phyloP scores from a whole-genome alignment of 805 yeast genomes.

The Candida nanaspora region DNA sequence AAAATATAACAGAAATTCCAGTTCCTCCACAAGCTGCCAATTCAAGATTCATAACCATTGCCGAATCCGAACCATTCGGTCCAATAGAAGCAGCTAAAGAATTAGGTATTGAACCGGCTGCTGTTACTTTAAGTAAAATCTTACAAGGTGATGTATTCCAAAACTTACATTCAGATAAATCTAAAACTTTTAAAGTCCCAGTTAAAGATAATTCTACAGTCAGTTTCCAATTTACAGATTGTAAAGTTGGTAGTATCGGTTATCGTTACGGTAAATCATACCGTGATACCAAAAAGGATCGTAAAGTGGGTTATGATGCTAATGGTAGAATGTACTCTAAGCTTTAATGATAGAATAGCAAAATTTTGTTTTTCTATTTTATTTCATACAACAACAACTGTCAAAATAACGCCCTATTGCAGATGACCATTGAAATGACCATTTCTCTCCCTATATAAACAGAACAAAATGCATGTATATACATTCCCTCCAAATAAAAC shows the following conservation, averaged over 20 bases:
- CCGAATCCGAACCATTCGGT: conserved; percentile 93
- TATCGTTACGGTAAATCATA: conserved; percentile 84
- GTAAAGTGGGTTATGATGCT: conserved; percentile 65
- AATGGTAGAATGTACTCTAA: conserved; percentile 44
- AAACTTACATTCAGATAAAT: conserved; percentile 16
- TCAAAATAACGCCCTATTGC: no score
- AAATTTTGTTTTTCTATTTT: no score
- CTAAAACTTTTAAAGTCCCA: conserved; percentile 45
- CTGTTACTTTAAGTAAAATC: conserved; percentile 62
- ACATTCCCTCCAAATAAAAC: no score
- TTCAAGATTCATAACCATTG: conserved; percentile 80
- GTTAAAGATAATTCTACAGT: conserved; percentile 62
- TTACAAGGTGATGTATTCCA: conserved; percentile 24
- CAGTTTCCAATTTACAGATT: conserved; percentile 67
- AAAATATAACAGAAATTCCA: conserved; percentile 91
- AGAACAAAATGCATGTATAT: no score
- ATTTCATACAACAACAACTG: no score
- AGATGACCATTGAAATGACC: no score
- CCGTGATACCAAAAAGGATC: conserved; percentile 84
- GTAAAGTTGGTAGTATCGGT: conserved; percentile 81
- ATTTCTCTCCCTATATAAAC: no score
- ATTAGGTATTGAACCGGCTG: conserved; percentile 83
- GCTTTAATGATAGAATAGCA: conserved; percentile 5
- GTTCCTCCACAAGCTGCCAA: conserved; percentile 75
- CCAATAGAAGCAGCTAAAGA: conserved; percentile 90